phyloP scores from a whole-genome alignment of 2,329 filamentous ascomycete genomes.

The Colletotrichum tropicicola region DNA sequence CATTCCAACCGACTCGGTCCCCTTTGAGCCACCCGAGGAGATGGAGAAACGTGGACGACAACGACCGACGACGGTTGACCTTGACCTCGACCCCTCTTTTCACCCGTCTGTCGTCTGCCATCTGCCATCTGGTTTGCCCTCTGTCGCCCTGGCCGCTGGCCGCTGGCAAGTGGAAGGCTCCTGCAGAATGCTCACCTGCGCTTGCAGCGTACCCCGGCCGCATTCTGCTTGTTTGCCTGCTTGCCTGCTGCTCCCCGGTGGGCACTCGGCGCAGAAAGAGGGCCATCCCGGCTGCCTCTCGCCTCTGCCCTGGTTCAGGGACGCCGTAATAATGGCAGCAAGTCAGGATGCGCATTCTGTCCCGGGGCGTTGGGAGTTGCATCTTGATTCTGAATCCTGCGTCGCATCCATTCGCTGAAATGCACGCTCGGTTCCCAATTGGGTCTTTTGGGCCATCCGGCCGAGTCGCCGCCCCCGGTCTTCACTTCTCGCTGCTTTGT shows the following conservation, averaged over 20 bases:
- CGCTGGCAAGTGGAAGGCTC: neutral
- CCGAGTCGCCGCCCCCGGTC: neutral
- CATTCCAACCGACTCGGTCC: neutral
- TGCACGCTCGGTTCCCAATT: conserved; percentile 12
- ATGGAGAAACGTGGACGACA: neutral
- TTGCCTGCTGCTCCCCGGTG: neutral
- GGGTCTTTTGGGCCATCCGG: conserved; percentile 17
- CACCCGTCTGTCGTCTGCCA: neutral
- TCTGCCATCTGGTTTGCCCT: neutral
- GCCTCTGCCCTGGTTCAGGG: conserved; percentile 5
- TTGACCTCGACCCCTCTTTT: conserved; percentile 16
- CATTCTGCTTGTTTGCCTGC: neutral
- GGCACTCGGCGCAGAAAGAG: neutral
- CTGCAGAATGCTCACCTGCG: neutral
- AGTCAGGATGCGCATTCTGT: conserved; percentile 4
- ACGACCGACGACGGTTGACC: neutral
- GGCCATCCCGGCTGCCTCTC: neutral
- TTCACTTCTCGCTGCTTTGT: neutral
- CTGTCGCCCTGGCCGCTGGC: neutral
- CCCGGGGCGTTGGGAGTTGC: conserved; percentile 10
- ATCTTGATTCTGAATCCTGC: conserved; percentile 13
- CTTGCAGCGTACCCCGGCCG: neutral
- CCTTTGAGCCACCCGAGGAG: conserved; percentile 6
- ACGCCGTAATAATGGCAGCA: neutral
- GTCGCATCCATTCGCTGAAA: conserved; percentile 7